These are phyloP conservation scores for Tulasnella sp. DNA, from an alignment of 768 basidiomycete species.

Conservation along the genomic window DNA sequence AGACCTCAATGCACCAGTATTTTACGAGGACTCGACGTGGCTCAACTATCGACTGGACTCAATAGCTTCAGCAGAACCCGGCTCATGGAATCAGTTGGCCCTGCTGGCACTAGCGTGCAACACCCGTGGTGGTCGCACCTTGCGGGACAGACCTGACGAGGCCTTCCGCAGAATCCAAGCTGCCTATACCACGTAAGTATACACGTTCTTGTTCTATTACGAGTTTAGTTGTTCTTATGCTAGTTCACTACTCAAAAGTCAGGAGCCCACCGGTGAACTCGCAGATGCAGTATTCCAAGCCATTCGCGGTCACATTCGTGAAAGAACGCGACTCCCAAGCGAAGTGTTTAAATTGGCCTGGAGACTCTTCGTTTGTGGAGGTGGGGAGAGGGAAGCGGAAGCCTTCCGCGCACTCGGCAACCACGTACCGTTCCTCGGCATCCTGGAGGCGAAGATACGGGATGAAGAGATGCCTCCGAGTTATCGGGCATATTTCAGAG, in stretches of 20 bases:
- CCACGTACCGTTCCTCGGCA: not conserved
- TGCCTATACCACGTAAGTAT: not conserved
- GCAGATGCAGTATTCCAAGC: not conserved
- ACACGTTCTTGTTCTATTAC: too few species aligned
- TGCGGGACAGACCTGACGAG: not conserved
- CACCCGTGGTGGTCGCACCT: not conserved
- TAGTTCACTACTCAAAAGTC: not conserved
- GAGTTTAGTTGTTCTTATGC: not conserved
- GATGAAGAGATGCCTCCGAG: not conserved
- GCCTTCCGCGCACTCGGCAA: not conserved
- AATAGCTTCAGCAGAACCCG: not conserved
- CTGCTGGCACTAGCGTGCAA: not conserved
- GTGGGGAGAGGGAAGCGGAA: not conserved
- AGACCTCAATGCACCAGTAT: not conserved
- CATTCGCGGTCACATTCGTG: not conserved
- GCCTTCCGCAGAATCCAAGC: not conserved
- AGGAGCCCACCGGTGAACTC: not conserved
- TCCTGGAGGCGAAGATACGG: not conserved
- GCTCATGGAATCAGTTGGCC: not conserved
- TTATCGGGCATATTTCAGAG: not conserved
- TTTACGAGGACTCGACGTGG: not conserved
- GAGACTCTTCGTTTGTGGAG: not conserved
- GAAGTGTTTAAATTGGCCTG: not conserved
- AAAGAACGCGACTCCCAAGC: not conserved
- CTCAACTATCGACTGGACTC: not conserved